Percentiles rank a stretch among this genome's conserved stretches.
These are phyloP conservation scores for Lentinus tigrinus DNA, from an alignment of 768 basidiomycete genomes.

Conservation along the genomic window DNA sequence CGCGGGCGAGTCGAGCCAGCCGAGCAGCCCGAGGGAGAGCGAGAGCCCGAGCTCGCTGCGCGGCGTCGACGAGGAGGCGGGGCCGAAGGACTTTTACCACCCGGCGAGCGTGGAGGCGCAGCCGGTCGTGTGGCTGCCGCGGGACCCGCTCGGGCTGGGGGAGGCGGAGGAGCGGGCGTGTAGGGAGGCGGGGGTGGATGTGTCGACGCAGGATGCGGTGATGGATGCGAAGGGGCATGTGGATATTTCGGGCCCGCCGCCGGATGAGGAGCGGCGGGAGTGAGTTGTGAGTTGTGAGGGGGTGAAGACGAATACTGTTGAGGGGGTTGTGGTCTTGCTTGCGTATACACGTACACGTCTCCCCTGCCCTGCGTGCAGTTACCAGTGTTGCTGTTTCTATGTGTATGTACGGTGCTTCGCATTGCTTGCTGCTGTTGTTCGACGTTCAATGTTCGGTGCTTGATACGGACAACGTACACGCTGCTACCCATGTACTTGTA, in stretches of 20 bases:
- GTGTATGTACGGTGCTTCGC: too few species aligned
- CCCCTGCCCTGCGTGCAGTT: too few species aligned
- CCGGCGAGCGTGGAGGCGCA: conserved; percentile 77
- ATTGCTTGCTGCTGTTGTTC: too few species aligned
- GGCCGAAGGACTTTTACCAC: conserved; percentile 75
- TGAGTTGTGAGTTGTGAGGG: neutral
- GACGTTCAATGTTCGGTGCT: too few species aligned
- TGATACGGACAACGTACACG: too few species aligned
- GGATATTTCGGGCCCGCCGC: conserved; percentile 46
- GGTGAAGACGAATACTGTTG: neutral
- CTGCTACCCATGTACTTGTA: too few species aligned
- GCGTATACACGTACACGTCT: too few species aligned
- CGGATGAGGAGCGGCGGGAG: conserved; percentile 26
- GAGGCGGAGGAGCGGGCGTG: conserved; percentile 64
- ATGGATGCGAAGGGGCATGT: conserved; percentile 67
- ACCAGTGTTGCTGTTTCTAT: too few species aligned
- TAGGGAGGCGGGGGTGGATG: conserved; percentile 49
- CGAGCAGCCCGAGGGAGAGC: neutral
- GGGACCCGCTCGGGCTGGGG: conserved; percentile 65
- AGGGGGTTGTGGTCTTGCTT: too few species aligned
- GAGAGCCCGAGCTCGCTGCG: conserved; percentile 11
- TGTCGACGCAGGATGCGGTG: conserved; percentile 45
- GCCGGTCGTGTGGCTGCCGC: conserved; percentile 81
- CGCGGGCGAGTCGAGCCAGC: neutral
- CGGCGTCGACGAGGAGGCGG: conserved; percentile 26